Base-by-base conservation (phyloP, 495 filamentous ascomycete species). In the Pyrenula massariospora region DNA sequence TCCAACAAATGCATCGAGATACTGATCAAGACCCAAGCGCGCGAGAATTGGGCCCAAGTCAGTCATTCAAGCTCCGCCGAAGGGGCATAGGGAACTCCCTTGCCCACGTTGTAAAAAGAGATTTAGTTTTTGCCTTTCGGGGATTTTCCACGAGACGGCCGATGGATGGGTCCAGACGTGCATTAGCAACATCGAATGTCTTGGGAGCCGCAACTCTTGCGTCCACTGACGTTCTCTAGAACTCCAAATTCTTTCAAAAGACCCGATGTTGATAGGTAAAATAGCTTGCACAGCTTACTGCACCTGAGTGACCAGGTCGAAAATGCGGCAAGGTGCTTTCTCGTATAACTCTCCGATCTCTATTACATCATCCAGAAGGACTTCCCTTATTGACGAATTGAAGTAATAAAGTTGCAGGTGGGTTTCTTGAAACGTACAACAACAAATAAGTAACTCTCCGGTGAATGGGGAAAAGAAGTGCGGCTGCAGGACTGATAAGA, bases 11-110 rank as follows among this genome's bases (percentile, higher is more conserved):
- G 66, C 65, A 55, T 84, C 75, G 56, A 86, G 76, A 66, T 91
- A 91, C 65, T 88, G 82, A 66, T 75, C 73, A 64, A 91, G 79
- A 60, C 85, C 86, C 67, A 90, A 71, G 73, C 85, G 84, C 66
- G 77, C 78, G 64, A 91, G 77, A 48, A 82, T 76, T 5, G 68
- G 66, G 58, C 68, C 76, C 62, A 90, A 71, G 60, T 79, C 74
- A 62, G 69, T 77, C 80, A 83, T 83, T 70, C 68, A 71, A 68
- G 66, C 67, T 20, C 50, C 50, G 8, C 20, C 12, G 20, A 20
- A 12, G 53, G 53, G n/a, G 23, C 19, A 55, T 24, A 20, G 25
- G 5, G 24, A 24, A 25, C 53, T 48, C 31, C 31, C 19, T 22
- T 1, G 12, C 25, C 5, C 1, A n/a, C 21, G 1, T 36, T 20